Base-by-base conservation (phyloP, 192 early-diverging fungal genomes). In the Coemansia sp. region DNA sequence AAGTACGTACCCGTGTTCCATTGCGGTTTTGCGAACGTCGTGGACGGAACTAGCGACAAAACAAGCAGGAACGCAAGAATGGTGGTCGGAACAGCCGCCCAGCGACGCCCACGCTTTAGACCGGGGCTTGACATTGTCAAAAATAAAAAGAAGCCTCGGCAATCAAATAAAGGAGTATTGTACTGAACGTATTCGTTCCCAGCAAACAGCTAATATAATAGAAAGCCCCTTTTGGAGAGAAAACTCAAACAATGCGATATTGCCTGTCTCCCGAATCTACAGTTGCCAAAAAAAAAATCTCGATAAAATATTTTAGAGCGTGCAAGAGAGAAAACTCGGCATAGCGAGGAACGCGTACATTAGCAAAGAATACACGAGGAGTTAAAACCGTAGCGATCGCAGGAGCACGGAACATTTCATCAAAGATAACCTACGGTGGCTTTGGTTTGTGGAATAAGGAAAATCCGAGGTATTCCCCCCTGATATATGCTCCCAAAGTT, bases 1-100 rank as follows among this genome's bases (percentile, higher is more conserved):
- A 14, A 57, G 5, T 57, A 52, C 36, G 29, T 67, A 67, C 58
- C 59, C 19, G 42, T 48, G 29, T 61, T 61, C 60, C 60, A 61
- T 15, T 42, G 22, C 7, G 60, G 60, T 35, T 61, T 48, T 43
- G 43, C 60, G 1, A n/a, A n/a, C 9, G 60, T 29, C 14, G 13
- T 43, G 0, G 55, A 34, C 17, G 55, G 14, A 32, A 57, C 17
- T 34, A 57, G 33, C 33, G 55, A 25, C 13, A 34, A 17, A 2
- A 33, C 60, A 25, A 61, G 25, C 14, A 61, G 17, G 3, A 40
- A 20, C 32, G 29, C 22, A 0, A 41, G 25, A 4, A 22, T 9
- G n/a, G 34, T 42, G 10, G 14, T 17, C 29, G 23, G 9, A 11
- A 23, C 15, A 23, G 25, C n/a, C 9, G 8, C 5, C 40, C 41